Base-by-base conservation (phyloP, 1,139 yeast genomes). In the Geotrichum candidum region DNA sequence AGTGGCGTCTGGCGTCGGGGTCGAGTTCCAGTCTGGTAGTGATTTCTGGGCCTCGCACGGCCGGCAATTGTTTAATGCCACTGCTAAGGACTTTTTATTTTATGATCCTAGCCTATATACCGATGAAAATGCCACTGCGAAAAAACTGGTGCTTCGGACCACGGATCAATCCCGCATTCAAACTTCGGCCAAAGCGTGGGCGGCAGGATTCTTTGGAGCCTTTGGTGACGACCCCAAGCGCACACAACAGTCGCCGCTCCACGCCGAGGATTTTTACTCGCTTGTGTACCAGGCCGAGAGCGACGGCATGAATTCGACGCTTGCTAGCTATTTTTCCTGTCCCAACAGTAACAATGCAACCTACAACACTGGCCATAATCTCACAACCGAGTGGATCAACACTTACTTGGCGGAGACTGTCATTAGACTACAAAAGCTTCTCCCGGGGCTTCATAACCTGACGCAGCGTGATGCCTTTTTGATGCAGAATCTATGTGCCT, bases 401-500 rank as follows among this genome's bases (percentile, higher is more conserved):
- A 68, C 64, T 11, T 82, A 80, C 66, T 72, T 79, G 35, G 69
- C 69, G 7, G 74, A 71, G 52, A 82, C 84, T 13, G 73, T 77
- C 3, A 69, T 70, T n/a, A 73, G 86, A 53, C 69, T 81, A 58
- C 75, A 73, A 59, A 71, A 70, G 59, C 73, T 74, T 41, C 75
- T 83, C 57, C 81, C 83, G 0, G 83, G 79, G 2, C 70, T 73
- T 67, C 71, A 68, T 27, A 67, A 72, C 64, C 64, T 81, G 61
- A 74, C 78, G 1, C 68, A 78, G 4, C 61, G 63, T 45, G 83
- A 81, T 62, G 78, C 75, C 18, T 72, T 69, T 60, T 73, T 72
- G 35, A 65, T 80, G 67, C 83, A 81, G 69, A 74, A 75, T 57
- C 68, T 80, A 66, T 81, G 84, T 68, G 80, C 81, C 9, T 81